Percentiles rank a stretch among this genome's conserved stretches.
phyloP scores from a whole-genome alignment of 2,329 filamentous ascomycete species.

The Pestalotiopsis sp. region DNA sequence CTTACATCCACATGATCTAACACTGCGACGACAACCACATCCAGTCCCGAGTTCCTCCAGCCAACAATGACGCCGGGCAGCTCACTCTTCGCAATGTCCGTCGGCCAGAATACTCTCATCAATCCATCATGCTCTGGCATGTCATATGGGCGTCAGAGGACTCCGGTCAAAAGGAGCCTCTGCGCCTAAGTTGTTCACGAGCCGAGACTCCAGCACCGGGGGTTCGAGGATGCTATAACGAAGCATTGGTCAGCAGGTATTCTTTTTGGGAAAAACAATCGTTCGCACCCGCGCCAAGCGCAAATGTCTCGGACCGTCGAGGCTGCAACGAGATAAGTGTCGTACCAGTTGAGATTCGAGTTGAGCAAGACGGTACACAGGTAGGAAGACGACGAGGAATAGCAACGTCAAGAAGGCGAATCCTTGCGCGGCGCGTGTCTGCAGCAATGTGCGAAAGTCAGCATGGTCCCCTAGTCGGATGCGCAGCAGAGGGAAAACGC shows the following conservation, averaged over 20 bases:
- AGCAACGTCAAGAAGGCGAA: constrained; percentile 81
- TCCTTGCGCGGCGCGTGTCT: constrained; percentile 85
- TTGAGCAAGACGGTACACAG: constrained; percentile 79
- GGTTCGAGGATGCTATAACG: constrained; percentile 75
- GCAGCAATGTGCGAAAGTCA: constrained; percentile 19
- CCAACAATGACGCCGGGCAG: constrained; percentile 86
- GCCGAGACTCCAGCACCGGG: constrained; percentile 84
- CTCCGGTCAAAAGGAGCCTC: constrained; percentile 82
- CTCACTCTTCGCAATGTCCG: constrained; percentile 74
- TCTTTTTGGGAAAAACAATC: not conserved
- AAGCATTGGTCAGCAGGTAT: constrained; percentile 14
- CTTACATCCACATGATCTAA: constrained; percentile 88
- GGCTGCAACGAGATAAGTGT: constrained; percentile 21
- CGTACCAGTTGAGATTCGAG: constrained; percentile 80
- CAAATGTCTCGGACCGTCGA: constrained; percentile 17
- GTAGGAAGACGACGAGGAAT: constrained; percentile 83
- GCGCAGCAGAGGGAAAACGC: constrained; percentile 38
- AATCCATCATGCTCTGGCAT: constrained; percentile 81
- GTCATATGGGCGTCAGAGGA: constrained; percentile 43
- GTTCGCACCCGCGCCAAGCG: not conserved
- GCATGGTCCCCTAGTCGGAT: not conserved
- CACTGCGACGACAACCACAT: constrained; percentile 88
- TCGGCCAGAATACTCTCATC: constrained; percentile 98
- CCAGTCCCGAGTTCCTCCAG: constrained; percentile 90
- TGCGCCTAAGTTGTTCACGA: constrained; percentile 88